A percentile compares a stretch with the other conserved stretches of the same genome.
phyloP scores from a whole-genome alignment of 2,329 filamentous ascomycete genomes.

The Phyllosticta citribraziliensis region DNA sequence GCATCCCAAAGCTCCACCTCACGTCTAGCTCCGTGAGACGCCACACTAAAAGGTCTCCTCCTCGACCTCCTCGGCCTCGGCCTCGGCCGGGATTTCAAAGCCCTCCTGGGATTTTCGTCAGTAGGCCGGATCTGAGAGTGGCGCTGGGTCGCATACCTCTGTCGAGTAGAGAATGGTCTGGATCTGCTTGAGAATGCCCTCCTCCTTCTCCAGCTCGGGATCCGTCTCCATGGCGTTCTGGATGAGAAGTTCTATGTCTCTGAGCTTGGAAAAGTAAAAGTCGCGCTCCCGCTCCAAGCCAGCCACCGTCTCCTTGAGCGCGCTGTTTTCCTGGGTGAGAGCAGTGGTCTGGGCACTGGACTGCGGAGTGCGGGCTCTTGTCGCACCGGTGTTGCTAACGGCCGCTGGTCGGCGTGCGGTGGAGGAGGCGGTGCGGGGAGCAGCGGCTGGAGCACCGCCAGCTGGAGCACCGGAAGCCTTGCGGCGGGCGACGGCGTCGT shows the following conservation, averaged over 20 bases:
- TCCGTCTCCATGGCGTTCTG: slow-evolving; percentile 90
- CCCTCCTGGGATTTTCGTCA: slow-evolving; percentile 25
- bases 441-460: slow-evolving; percentile 30
- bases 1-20: slow-evolving; percentile 4
- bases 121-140: neutral
- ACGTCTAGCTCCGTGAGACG: neutral
- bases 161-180: slow-evolving; percentile 96
- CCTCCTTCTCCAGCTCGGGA: slow-evolving; percentile 87
- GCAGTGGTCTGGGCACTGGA: slow-evolving; percentile 56
- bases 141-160: slow-evolving; percentile 45
- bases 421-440: slow-evolving; percentile 32
- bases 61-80: slow-evolving; percentile 53
- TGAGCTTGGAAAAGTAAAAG: slow-evolving; percentile 98
- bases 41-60: slow-evolving; percentile 35
- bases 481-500: slow-evolving; percentile 78
- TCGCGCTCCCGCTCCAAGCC: slow-evolving; percentile 93
- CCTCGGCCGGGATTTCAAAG: slow-evolving; percentile 77
- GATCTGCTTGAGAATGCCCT: slow-evolving; percentile 88
- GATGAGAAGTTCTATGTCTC: slow-evolving; percentile 90
- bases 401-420: slow-evolving; percentile 37
- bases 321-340: slow-evolving; percentile 74
- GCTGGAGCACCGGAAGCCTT: slow-evolving; percentile 60
- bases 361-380: slow-evolving; percentile 32
- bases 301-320: slow-evolving; percentile 88
- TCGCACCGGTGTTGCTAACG: slow-evolving; percentile 29